These are phyloP conservation scores for Fusarium fujikuroi DNA, from an alignment of 2,329 filamentous ascomycete species.

Conservation along the genomic window DNA sequence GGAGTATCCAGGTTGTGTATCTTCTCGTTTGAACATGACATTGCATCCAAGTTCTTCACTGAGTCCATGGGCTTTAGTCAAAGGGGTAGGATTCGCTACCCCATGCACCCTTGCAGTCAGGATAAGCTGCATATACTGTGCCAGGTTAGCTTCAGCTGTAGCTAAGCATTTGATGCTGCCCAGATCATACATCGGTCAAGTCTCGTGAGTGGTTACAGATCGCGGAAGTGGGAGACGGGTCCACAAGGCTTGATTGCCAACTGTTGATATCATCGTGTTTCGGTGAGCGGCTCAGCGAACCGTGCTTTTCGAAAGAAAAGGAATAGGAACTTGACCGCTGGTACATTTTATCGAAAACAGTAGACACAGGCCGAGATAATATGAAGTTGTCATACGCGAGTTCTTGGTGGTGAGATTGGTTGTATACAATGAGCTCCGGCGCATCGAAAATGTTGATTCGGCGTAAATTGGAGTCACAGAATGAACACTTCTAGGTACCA, in stretches of 20 bases:
- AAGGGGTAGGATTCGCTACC: rapidly evolving
- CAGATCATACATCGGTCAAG: neutral
- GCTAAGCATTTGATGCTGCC: rapidly evolving
- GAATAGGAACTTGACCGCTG: rapidly evolving
- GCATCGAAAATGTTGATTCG: neutral
- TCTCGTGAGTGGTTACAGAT: too few relatives aligned
- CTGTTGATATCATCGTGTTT: neutral
- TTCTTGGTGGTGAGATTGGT: neutral
- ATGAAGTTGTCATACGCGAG: neutral
- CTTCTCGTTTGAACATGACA: neutral
- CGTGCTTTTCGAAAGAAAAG: neutral
- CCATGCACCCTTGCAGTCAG: neutral
- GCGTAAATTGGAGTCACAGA: rapidly evolving
- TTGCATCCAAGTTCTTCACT: neutral
- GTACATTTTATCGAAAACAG: neutral
- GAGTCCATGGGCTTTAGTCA: neutral
- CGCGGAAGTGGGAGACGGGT: too few relatives aligned
- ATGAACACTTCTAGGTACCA: rapidly evolving
- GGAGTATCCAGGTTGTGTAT: neutral
- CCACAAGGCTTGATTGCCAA: neutral
- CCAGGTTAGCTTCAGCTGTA: neutral
- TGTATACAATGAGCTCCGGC: neutral
- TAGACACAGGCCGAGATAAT: rapidly evolving
- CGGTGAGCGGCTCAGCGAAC: rapidly evolving
- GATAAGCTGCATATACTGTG: neutral